A percentile compares a stretch with the other conserved stretches of the same genome.
Conservation (phyloP, 805 yeast genomes). For the Ogataea populi-albae region DNA sequence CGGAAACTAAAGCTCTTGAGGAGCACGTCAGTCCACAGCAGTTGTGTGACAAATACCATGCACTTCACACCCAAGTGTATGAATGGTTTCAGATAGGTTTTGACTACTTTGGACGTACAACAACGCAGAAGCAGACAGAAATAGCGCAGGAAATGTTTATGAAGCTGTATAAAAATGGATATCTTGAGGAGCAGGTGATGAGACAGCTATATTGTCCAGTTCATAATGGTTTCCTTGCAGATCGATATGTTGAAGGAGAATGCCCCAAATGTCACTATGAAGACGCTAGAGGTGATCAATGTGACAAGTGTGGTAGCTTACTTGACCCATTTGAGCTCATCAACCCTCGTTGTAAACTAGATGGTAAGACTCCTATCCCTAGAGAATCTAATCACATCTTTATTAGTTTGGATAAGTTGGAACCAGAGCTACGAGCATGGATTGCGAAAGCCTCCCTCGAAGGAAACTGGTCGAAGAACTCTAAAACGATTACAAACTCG, state of each 20-base stretch:
- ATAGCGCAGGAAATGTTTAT: conserved; percentile 92
- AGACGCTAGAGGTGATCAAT: conserved; percentile 99
- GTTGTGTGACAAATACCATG: conserved; percentile 87
- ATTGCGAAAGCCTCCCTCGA: conserved; percentile 58
- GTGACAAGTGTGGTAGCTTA: conserved; percentile 92
- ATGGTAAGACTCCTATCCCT: conserved; percentile 75
- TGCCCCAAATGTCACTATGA: conserved; percentile 94
- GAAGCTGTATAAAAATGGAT: conserved; percentile 72
- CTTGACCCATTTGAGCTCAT: conserved; percentile 91
- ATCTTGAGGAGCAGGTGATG: conserved; percentile 80
- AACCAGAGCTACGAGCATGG: conserved; percentile 74
- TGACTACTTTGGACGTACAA: conserved; percentile 95
- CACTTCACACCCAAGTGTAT: conserved; percentile 83
- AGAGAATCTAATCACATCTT: conserved; percentile 83
- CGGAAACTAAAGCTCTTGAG: conserved; percentile 96
- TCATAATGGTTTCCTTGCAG: conserved; percentile 91
- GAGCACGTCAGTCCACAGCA: conserved; percentile 86
- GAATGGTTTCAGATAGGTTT: conserved; percentile 96
- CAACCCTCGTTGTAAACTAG: conserved; percentile 93
- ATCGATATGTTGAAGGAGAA: conserved; percentile 94
- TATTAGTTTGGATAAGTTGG: conserved; percentile 78
- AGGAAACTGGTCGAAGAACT: conserved; percentile 91
- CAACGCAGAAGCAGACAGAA: conserved; percentile 86
- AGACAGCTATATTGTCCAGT: conserved; percentile 88
- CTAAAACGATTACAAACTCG: conserved; percentile 80